Conservation (phyloP, 2,329 filamentous ascomycete species). For the Talaromyces sp. region DNA sequence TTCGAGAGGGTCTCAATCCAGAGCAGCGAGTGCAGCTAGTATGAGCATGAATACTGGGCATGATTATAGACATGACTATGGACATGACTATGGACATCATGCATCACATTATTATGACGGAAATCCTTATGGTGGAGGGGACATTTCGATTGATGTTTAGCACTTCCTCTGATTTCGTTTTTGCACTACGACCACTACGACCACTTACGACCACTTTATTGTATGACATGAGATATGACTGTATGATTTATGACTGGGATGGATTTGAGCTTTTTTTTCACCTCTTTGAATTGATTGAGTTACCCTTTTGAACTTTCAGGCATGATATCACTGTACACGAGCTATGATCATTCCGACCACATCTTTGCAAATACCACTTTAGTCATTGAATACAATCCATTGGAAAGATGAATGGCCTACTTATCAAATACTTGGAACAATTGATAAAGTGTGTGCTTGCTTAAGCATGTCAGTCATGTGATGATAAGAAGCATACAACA, state of each 20-base stretch:
- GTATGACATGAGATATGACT: constrained; percentile 6
- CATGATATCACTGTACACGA: not conserved
- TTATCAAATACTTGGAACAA: not conserved
- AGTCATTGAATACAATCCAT: no score
- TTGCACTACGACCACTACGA: no score
- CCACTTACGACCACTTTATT: not conserved
- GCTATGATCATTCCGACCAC: not conserved
- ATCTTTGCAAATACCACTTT: not conserved
- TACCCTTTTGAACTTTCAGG: not conserved
- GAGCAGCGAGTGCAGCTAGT: constrained; percentile 6
- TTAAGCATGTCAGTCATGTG: constrained; percentile 10
- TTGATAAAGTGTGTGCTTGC: no score
- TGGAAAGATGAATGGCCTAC: no score
- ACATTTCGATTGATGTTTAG: constrained; percentile 8
- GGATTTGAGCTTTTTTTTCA: not conserved
- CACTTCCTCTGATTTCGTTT: not conserved
- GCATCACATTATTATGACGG: constrained; percentile 8
- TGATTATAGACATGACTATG: not conserved
- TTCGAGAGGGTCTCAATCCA: constrained; percentile 4
- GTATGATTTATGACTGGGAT: constrained; percentile 8
- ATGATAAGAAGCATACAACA: constrained; percentile 10
- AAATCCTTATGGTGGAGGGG: constrained; percentile 10
- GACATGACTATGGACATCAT: constrained; percentile 6
- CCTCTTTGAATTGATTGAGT: not conserved
- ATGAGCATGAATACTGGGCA: constrained; percentile 8